Percentiles rank a stretch among this genome's conserved stretches.
phyloP scores from a whole-genome alignment of 352 stramenopile genomes.

The Pythium volutum region DNA sequence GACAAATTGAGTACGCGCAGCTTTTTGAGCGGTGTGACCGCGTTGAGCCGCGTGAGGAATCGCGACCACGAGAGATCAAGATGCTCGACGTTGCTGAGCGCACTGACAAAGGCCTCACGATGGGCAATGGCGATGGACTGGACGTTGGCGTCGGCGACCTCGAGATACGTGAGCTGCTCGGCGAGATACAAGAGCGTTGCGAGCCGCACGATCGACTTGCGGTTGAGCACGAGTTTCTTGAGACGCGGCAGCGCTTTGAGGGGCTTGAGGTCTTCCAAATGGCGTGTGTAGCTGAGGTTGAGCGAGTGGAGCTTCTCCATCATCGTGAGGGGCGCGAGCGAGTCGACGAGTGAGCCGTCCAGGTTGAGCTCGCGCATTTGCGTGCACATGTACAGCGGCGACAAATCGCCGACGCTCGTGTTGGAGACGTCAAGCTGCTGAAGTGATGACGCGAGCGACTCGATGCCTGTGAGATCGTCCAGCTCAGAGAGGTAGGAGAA shows the following conservation, averaged over 20 bases:
- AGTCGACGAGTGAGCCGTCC: conserved; percentile 11
- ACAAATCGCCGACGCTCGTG: conserved; percentile 16
- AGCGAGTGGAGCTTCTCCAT: conserved; percentile 16
- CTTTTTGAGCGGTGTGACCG: conserved; percentile 11
- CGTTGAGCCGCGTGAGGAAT: conserved; percentile 20
- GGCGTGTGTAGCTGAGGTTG: conserved; percentile 22
- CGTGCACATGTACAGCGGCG: conserved; percentile 11
- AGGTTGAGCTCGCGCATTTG: conserved; percentile 16
- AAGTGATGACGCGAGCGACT: conserved; percentile 12
- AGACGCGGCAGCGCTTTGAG: conserved; percentile 13
- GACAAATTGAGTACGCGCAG: conserved; percentile 22
- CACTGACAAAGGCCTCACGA: conserved; percentile 22
- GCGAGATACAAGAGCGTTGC: conserved; percentile 16
- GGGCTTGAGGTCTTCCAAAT: conserved; percentile 18
- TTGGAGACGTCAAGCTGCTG: conserved; percentile 15
- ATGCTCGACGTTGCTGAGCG: conserved; percentile 18
- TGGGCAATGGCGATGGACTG: conserved; percentile 17
- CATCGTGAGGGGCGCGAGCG: conserved; percentile 10
- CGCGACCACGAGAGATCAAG: conserved; percentile 26
- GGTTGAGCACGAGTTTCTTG: conserved; percentile 22
- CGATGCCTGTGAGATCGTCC: conserved; percentile 18
- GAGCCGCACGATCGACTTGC: conserved; percentile 22
- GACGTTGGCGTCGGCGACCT: conserved; percentile 25
- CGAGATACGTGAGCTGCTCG: conserved; percentile 17
- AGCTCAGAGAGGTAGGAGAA: conserved; percentile 11